Evolutionary conservation across 2,329 filamentous ascomycete genomes (phyloP), one percentile per base, ranked within the genome.

Genomic region (Exophiala bonariae): DNA sequence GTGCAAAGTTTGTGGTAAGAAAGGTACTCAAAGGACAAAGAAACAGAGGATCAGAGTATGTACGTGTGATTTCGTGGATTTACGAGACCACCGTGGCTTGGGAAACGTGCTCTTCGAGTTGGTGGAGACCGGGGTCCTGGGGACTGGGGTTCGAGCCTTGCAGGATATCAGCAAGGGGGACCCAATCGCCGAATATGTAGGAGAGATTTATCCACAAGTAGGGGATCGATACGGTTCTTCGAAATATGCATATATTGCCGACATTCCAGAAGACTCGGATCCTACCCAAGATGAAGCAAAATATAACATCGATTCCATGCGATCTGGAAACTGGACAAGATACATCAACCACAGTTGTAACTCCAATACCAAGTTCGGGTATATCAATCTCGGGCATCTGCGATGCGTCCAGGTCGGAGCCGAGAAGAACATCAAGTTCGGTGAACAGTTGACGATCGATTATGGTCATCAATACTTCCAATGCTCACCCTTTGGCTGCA

Each of bases 291-390:
- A 11, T 26, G 23, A 26, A 26, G 11, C 6, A 17, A 20, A 16
- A 7, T 46, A 32, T 32, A 16, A 32, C 2, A 14, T 56, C 41
- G 53, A 56, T 28, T 23, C 53, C 9, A 41, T 41, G 6, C 26
- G 38, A 18, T 33, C 22, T 20, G 56, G 56, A 34, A 56, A 57
- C 31, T 59, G 56, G 56, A 59, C 56, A 13, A 37, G 56, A 6
- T 59, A 51, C 33, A 47, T 59, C 39, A 57, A 57, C 38, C 56
- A 59, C 41, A 45, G 30, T 13, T 59, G 55, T 30, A 3, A 31
- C 3, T 32, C 48, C 9, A 59, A 57, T 33, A 41, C 44, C 2
- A 6, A 11, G 1, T 59, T 44, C 38, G 5, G 14, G 2, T 16
- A 11, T 4, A 18, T 39, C 14, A 49, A 44, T 9, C 5, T 57